phyloP scores from a whole-genome alignment of 768 basidiomycete species.

The Amanita fuliginea region DNA sequence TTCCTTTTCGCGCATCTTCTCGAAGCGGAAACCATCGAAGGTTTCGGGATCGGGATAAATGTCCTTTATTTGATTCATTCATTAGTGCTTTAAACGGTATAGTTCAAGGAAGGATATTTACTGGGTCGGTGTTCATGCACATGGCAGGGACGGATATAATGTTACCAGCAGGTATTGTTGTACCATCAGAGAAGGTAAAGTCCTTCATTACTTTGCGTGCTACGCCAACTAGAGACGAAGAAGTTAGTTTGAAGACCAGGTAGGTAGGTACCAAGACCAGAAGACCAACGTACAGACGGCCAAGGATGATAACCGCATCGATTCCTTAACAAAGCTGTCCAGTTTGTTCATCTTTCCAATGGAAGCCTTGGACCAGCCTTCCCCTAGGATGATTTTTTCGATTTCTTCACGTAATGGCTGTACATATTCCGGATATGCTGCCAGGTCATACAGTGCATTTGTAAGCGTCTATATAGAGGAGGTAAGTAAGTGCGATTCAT shows the following conservation, averaged over 20 bases:
- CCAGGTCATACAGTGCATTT: conserved; percentile 20
- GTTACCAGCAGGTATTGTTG: conserved; percentile 15
- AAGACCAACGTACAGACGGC: no score
- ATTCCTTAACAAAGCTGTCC: no score
- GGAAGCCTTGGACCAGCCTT: conserved; percentile 28
- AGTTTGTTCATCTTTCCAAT: conserved; percentile 22
- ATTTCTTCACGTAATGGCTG: conserved; percentile 31
- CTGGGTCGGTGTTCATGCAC: conserved; percentile 7
- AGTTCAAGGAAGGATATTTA: background rate
- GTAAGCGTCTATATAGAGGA: conserved; percentile 9
- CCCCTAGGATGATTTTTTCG: conserved; percentile 19
- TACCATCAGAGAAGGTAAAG: background rate
- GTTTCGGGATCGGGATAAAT: no score
- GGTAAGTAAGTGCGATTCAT: no score
- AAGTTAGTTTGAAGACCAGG: no score
- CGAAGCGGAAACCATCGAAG: no score
- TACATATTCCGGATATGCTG: conserved; percentile 20
- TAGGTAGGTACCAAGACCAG: no score
- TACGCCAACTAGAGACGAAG: background rate
- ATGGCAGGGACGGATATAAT: conserved; percentile 7
- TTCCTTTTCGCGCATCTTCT: no score
- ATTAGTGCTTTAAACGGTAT: background rate
- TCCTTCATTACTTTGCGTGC: background rate
- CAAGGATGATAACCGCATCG: no score
- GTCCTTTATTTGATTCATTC: no score